A percentile compares a stretch with the other conserved stretches of the same genome.
Evolutionary conservation across 345 rosid genomes (phyloP).

Genomic region (Melastoma malabathricum): DNA sequence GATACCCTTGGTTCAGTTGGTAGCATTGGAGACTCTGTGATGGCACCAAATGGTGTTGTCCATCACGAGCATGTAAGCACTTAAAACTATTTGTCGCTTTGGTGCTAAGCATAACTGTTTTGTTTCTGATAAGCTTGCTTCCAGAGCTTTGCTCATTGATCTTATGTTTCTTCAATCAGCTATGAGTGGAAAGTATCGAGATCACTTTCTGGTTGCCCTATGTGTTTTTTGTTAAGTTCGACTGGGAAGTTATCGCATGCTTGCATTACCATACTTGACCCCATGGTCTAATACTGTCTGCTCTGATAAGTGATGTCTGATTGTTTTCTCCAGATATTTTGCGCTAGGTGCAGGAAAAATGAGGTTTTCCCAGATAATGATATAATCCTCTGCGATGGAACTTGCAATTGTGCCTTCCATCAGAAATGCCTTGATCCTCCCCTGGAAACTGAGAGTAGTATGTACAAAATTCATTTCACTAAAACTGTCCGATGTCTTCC

Average conservation of each 20-base stretch:
- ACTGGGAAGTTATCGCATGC: too few relatives aligned
- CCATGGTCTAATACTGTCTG: background rate
- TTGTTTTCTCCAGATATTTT: slow-evolving; percentile 49
- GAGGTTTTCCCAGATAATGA: slow-evolving; percentile 89
- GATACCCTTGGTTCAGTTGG: slow-evolving; percentile 78
- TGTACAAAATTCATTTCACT: slow-evolving; percentile 12
- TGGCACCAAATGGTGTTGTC: slow-evolving; percentile 92
- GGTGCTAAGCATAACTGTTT: too few relatives aligned
- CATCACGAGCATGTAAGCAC: slow-evolving; percentile 78
- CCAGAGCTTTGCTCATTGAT: too few relatives aligned
- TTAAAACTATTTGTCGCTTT: background rate
- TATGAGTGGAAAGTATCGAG: too few relatives aligned
- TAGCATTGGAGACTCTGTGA: slow-evolving; percentile 64
- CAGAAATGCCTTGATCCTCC: slow-evolving; percentile 94
- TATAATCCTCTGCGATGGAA: slow-evolving; percentile 91
- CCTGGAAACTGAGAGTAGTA: slow-evolving; percentile 75
- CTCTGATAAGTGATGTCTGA: slow-evolving; percentile 1
- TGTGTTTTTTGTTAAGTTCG: too few relatives aligned
- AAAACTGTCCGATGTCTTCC: slow-evolving; percentile 1
- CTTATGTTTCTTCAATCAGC: too few relatives aligned
- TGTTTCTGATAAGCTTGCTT: too few relatives aligned
- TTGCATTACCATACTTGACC: too few relatives aligned
- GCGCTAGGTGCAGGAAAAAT: slow-evolving; percentile 76
- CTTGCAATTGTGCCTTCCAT: slow-evolving; percentile 87
- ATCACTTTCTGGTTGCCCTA: too few relatives aligned